Evolutionary conservation across 768 basidiomycete species (phyloP).

Genomic region (Austroboletus eburneus): DNA sequence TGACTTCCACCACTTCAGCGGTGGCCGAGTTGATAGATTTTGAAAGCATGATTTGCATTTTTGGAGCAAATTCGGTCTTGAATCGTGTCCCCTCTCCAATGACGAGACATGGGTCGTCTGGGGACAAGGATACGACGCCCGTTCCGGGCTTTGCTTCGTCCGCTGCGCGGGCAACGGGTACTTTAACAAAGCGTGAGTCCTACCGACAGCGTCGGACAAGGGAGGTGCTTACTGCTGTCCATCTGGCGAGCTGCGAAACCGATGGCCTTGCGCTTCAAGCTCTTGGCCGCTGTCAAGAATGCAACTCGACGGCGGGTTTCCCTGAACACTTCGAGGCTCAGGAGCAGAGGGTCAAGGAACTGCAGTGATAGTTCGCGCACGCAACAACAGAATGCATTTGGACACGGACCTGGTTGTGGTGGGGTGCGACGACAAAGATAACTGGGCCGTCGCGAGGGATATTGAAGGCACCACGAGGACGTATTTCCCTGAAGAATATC

Average conservation of each 20-base stretch:
- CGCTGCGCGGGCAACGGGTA: constrained; percentile 89
- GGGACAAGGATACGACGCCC: constrained; percentile 68
- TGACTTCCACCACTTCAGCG: constrained; percentile 82
- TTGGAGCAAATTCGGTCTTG: constrained; percentile 62
- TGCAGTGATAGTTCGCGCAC: constrained; percentile 32
- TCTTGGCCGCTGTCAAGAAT: constrained; percentile 86
- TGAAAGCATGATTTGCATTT: constrained; percentile 84
- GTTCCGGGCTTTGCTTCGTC: constrained; percentile 76
- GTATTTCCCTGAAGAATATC: constrained; percentile 95
- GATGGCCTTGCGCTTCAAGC: constrained; percentile 73
- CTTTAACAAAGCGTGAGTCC: constrained; percentile 38
- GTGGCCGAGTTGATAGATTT: constrained; percentile 71
- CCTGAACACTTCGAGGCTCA: constrained; percentile 80
- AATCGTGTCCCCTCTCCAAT: constrained; percentile 82
- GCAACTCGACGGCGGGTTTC: constrained; percentile 80
- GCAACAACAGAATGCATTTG: constrained; percentile 3
- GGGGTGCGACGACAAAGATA: constrained; percentile 90
- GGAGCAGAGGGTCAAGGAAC: constrained; percentile 89
- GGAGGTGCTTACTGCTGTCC: constrained; percentile 68
- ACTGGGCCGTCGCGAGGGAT: constrained; percentile 88
- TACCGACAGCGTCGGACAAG: not conserved
- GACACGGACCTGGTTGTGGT: constrained; percentile 75
- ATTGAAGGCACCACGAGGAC: constrained; percentile 91
- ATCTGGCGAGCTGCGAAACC: constrained; percentile 81
- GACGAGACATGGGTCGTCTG: constrained; percentile 75